Evolutionary conservation across 495 filamentous ascomycete species (phyloP), one percentile per base, ranked within the genome.

Genomic region (Penicillium dipodomyicola): DNA sequence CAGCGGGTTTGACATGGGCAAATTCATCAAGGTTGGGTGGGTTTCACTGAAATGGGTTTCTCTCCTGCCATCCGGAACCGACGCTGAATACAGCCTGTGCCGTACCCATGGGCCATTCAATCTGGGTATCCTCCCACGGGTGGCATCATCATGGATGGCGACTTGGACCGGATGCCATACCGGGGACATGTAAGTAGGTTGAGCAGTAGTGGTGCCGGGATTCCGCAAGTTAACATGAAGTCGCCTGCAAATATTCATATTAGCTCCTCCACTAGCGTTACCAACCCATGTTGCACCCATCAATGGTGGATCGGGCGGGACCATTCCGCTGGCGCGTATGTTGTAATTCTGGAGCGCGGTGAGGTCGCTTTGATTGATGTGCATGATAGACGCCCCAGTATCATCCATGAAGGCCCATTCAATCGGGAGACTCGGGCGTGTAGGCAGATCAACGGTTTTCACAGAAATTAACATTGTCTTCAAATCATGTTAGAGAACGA

Each of bases 241-340:
- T 37, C 14, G 33, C 1, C 5, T 2, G 14, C 33, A 37, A 0
- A 2, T 37, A 2, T 15, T 0, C 5, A n/a, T 2, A 6, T 1
- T 2, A 0, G 0, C 0, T 15, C 0, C 0, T n/a, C 33, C 33
- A n/a, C n/a, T 7, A n/a, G 33, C n/a, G n/a, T n/a, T n/a, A n/a
- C 33, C 5, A 37, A 0, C 14, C 5, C 5, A 37, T 2, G 5
- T 2, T 4, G 14, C 5, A 6, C 33, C 33, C 22, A 42, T 10
- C 40, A 42, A 10, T 22, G 17, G 1, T 42, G 40, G 40, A 20
- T 4, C 0, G 6, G 33, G 14, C 5, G 14, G 33, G 4, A 7
- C 0, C 6, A 0, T 2, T n/a, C 33, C 33, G 4, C 2, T 5
- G 15, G 14, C 2, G 5, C 5, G 6, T 37, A 4, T 5, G 15